phyloP scores from a whole-genome alignment of 1,284 basidiomycete species.

The Wallemia hederae region DNA sequence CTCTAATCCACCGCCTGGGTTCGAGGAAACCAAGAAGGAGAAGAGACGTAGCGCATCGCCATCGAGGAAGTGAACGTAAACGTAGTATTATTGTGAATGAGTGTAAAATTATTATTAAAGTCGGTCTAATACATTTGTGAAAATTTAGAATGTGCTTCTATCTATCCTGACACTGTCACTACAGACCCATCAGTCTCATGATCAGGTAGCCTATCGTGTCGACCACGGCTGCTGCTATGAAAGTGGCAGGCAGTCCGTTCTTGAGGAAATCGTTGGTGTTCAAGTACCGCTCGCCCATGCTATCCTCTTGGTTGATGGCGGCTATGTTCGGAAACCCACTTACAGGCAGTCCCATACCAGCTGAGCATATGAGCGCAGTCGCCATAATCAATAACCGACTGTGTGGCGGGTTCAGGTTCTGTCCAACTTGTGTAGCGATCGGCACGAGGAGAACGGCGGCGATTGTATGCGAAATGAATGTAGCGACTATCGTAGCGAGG shows the following conservation, averaged over 20 bases:
- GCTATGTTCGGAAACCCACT: constrained; percentile 93
- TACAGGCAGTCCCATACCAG: constrained; percentile 95
- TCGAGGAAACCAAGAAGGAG: background rate
- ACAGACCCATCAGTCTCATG: background rate
- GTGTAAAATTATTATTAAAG: background rate
- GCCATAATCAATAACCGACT: constrained; percentile 55
- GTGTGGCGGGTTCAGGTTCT: constrained; percentile 34
- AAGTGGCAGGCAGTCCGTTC: constrained; percentile 69
- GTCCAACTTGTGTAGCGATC: constrained; percentile 71
- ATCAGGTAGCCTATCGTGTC: constrained; percentile 11
- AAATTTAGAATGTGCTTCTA: too few relatives aligned
- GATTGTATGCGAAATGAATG: constrained; percentile 86
- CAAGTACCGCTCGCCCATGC: constrained; percentile 64
- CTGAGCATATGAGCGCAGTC: constrained; percentile 69
- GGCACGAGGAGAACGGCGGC: constrained; percentile 86
- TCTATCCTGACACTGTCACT: too few relatives aligned
- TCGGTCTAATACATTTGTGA: too few relatives aligned
- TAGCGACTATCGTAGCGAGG: constrained; percentile 62
- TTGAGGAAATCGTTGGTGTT: constrained; percentile 67
- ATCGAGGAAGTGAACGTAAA: background rate
- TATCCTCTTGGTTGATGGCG: constrained; percentile 79
- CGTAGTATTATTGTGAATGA: background rate
- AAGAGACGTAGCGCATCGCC: background rate
- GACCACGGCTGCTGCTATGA: constrained; percentile 37
- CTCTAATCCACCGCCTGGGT: background rate